Base-by-base conservation (phyloP, 2,329 filamentous ascomycete species). In the Apiospora saccharicola region DNA sequence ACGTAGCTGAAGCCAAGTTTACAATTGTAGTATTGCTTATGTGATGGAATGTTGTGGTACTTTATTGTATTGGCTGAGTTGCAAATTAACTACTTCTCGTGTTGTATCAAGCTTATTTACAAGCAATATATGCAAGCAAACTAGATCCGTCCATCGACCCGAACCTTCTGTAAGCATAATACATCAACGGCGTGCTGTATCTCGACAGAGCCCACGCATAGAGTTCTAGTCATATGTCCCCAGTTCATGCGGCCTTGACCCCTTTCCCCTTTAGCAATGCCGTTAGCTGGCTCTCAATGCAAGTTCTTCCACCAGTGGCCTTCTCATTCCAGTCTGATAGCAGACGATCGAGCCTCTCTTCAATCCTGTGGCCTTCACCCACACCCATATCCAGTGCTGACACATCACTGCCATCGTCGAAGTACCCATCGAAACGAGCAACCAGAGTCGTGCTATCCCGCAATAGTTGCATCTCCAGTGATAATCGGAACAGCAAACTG, bases 371-470 rank as follows among this genome's bases (percentile, higher is more conserved):
- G 37, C 74, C 77, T 41, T 78, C 76, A 12, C 72, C 73, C 46
- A 78, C 70, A 44, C 71, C 74, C 75, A 81, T 78, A 26, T 79
- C 78, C 37, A 80, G 74, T 26, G 77, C 79, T 37, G 77, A 76
- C 26, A 76, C 70, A 49, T 77, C 24, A 24, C 64, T 69, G 24
- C 78, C 78, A 16, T 74, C 75, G 64, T 71, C 71, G 12, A 78
- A 57, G 68, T 81, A 81, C 47, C 72, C 74, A 47, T 81, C 80
- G 51, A 78, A 77, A 19, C 34, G 34, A 41, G 57, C 57, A 41
- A 12, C 34, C 34, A 64, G 19, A n/a, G 34, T 19, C 30, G 30
- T 12, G 19, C 57, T 64, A n/a, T 30, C n/a, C 12, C 34, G 34
- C 10, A 64, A 37, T 12, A 41, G 8, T 22, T 14, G 34, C 14